These are phyloP conservation scores for Apophysomyces sp. DNA, from an alignment of 371 early-diverging fungal species.

Conservation along the genomic window DNA sequence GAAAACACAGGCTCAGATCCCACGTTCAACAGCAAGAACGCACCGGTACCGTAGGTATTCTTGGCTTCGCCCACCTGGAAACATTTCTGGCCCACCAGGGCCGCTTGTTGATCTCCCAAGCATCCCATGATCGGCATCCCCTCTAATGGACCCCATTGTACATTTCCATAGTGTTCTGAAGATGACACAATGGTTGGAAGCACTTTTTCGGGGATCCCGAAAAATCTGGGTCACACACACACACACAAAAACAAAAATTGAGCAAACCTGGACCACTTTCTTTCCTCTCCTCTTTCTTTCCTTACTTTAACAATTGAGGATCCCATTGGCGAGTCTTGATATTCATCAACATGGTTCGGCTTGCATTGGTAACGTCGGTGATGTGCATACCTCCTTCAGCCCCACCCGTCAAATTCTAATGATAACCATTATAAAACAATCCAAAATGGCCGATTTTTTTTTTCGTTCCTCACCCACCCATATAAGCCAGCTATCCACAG, in stretches of 20 bases:
- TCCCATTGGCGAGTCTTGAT: conserved; percentile 80
- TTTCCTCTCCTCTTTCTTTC: neutral
- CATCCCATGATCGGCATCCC: conserved; percentile 81
- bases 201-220: conserved; percentile 57
- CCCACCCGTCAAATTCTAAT: conserved; percentile 81
- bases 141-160: conserved; percentile 59
- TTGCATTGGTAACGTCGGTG: conserved; percentile 94
- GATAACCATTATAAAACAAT: neutral
- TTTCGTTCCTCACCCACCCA: conserved; percentile 46
- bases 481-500: conserved; percentile 92
- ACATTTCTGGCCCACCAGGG: conserved; percentile 94
- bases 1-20: conserved; percentile 80
- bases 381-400: conserved; percentile 66
- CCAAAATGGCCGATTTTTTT: neutral
- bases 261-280: too few species aligned
- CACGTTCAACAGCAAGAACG: conserved; percentile 94
- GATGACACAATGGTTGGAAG: conserved; percentile 86
- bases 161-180: conserved; percentile 75
- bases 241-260: neutral
- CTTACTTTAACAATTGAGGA: conserved; percentile 60
- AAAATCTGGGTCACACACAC: conserved; percentile 48
- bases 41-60: conserved; percentile 97
- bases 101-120: conserved; percentile 97
- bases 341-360: conserved; percentile 92
- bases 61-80: conserved; percentile 87